These are phyloP conservation scores for Phytopythium kandeliae DNA, from an alignment of 352 stramenopile genomes.

Conservation along the genomic window DNA sequence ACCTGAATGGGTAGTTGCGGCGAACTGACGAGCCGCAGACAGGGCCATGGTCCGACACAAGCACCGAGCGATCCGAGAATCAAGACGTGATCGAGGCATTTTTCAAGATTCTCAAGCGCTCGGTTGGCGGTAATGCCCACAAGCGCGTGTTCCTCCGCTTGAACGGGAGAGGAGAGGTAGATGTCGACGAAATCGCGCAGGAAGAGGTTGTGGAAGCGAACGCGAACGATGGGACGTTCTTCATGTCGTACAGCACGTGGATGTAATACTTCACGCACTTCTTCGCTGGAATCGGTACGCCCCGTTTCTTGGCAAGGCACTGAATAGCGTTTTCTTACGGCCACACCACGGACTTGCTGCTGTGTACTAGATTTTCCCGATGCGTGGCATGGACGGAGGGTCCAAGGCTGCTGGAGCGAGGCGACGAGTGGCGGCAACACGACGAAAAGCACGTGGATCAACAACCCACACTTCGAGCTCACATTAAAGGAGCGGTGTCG, in stretches of 20 bases:
- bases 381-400: slow-evolving; percentile 72
- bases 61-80: slow-evolving; percentile 67
- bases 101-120: slow-evolving; percentile 68
- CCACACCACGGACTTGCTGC: not conserved
- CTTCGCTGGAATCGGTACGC: slow-evolving; percentile 83
- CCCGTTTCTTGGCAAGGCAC: not conserved
- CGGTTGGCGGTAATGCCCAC: slow-evolving; percentile 54
- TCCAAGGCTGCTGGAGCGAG: slow-evolving; percentile 77
- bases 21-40: slow-evolving; percentile 24
- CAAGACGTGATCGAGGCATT: slow-evolving; percentile 72
- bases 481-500: slow-evolving; percentile 48
- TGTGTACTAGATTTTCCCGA: slow-evolving; percentile 74
- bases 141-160: slow-evolving; percentile 62
- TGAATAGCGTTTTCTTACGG: not conserved
- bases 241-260: slow-evolving; percentile 89
- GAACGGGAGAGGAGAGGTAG: slow-evolving; percentile 41
- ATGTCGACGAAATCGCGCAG: slow-evolving; percentile 54
- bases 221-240: slow-evolving; percentile 88
- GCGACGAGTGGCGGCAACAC: slow-evolving; percentile 72
- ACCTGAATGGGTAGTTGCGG: not conserved
- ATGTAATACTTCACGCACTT: slow-evolving; percentile 88
- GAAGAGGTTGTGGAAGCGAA: slow-evolving; percentile 81
- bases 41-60: slow-evolving; percentile 81
- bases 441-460: slow-evolving; percentile 82
- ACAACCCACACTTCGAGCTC: slow-evolving; percentile 83